Conservation (phyloP, 116 monocot species). For the Papilionanthe hybrid region DNA sequence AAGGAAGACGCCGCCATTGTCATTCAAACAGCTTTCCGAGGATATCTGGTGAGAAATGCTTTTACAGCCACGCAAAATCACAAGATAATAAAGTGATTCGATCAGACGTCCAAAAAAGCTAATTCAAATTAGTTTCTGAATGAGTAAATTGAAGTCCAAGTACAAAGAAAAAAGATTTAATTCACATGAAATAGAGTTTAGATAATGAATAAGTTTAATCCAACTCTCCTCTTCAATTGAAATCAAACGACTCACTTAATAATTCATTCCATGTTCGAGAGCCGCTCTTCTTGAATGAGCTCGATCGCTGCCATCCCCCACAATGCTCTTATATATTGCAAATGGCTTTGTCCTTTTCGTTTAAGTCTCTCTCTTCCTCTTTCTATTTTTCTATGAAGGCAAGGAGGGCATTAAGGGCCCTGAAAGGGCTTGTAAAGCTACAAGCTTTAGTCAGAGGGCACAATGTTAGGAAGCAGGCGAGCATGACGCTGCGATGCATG, state of each 20-base stretch:
- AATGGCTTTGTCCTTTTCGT: background rate
- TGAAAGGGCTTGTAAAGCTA: constrained; percentile 87
- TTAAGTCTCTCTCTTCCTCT: background rate
- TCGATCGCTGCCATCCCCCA: no score
- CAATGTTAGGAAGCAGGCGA: constrained; percentile 89
- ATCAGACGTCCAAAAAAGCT: no score
- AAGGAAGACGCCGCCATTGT: constrained; percentile 46
- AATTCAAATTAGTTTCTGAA: no score
- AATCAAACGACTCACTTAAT: no score
- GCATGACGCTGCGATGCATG: constrained; percentile 88
- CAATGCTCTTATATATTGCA: no score
- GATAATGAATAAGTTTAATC: no score
- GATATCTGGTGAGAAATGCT: constrained; percentile 43
- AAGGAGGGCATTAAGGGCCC: constrained; percentile 73
- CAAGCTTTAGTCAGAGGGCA: constrained; percentile 90
- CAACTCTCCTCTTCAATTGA: no score
- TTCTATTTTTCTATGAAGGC: constrained; percentile 39
- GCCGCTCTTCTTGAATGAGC: no score
- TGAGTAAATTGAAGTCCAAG: no score
- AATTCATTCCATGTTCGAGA: no score
- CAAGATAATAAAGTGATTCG: background rate
- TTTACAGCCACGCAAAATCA: background rate
- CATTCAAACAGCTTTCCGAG: constrained; percentile 59
- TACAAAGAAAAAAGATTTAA: no score
- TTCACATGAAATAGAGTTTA: no score